Conservation (phyloP, 2,329 filamentous ascomycete genomes). For the Xylariaceae sp. region DNA sequence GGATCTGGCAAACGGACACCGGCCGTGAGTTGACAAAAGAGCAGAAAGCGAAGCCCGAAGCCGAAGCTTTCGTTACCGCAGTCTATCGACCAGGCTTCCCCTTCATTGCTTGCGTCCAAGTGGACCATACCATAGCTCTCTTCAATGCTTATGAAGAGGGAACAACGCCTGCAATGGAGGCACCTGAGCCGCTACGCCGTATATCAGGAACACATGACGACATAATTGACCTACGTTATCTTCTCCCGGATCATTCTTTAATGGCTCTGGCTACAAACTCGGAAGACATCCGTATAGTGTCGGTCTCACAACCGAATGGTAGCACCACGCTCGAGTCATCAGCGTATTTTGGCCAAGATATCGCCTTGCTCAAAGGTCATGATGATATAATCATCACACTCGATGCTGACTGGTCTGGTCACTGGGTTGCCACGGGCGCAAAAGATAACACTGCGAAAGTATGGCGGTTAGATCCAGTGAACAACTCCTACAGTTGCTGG, state of each 20-base stretch:
- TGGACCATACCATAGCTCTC: conserved; percentile 80
- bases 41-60: conserved; percentile 56
- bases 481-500: conserved; percentile 71
- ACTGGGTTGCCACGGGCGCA: conserved; percentile 92
- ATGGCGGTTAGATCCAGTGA: conserved; percentile 77
- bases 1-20: conserved; percentile 74
- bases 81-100: conserved; percentile 60
- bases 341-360: conserved; percentile 81
- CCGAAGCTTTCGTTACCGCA: conserved; percentile 64
- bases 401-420: conserved; percentile 92
- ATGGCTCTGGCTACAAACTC: conserved; percentile 92
- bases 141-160: conserved; percentile 49
- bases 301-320: conserved; percentile 46
- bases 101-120: conserved; percentile 75
- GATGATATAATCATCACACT: conserved; percentile 93
- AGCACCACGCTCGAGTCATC: conserved; percentile 31
- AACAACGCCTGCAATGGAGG: conserved; percentile 32
- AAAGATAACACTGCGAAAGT: conserved; percentile 94
- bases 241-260: conserved; percentile 72
- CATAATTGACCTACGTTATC: conserved; percentile 87
- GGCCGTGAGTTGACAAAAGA: conserved; percentile 75
- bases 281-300: conserved; percentile 85
- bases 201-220: conserved; percentile 97
- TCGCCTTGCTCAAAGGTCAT: conserved; percentile 81
- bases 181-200: conserved; percentile 56